Evolutionary conservation across 2,329 filamentous ascomycete species (phyloP), one percentile per base, ranked within the genome.

Genomic region (Exophiala bonariae): DNA sequence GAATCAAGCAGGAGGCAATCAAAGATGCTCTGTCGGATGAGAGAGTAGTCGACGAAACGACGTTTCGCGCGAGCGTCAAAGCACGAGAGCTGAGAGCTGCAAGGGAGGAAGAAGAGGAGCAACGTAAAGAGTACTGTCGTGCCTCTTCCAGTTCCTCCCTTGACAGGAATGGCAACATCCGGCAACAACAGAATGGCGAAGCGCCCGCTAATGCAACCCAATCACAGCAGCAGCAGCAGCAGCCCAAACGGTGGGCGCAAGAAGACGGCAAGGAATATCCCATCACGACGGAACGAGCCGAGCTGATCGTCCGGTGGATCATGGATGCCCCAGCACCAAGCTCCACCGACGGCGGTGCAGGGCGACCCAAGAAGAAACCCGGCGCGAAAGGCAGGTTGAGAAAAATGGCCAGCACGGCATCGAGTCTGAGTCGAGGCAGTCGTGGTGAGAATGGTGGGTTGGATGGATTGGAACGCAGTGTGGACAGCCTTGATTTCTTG

Each of bases 231-330:
- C 26, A 44, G n/a, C 11, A 41, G 43, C 19, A 23, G 11, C 17
- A 34, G 9, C 22, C 37, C 28, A 26, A 35, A 33, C 23, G 40
- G 18, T 54, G 43, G 45, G 11, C 23, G 60, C n/a, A 50, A 59
- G 44, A 68, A 71, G 9, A 83, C 50, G 79, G 77, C 1, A 81
- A 80, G 59, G 85, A 89, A 55, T 87, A 86, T 62, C 80, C 81
- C 2, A 82, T 88, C 54, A 75, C 78, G 14, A 87, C 85, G 1
- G 83, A 87, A 54, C 77, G 87, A 17, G 86, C 87, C 1, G 76
- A 81, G 38, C 78, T 80, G 14, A 81, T 92, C 48, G 79, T 82
- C 1, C 70, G 79, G 33, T 93, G 88, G 87, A 78, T 92, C 17
- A 68, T 69, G 39, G 76, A 84, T 48, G 81, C 79, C 1, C 81